Conservation (phyloP, 345 rosid species). For the Dovyalis caffra region DNA sequence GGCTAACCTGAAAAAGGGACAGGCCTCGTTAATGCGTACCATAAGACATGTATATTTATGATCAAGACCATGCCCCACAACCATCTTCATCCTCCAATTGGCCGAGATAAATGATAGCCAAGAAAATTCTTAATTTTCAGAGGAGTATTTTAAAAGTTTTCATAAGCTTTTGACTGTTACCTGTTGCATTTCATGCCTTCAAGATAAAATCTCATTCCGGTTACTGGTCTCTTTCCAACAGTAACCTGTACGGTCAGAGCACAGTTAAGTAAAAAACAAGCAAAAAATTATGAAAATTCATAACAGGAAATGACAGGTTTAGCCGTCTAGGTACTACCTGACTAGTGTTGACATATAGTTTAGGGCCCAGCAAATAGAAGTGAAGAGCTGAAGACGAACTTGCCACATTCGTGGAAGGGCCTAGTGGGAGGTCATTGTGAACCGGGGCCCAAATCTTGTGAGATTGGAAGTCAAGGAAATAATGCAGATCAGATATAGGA, state of each 20-base stretch:
- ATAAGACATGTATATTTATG: not conserved
- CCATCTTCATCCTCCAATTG: not conserved
- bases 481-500: constrained; percentile 59
- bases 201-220: constrained; percentile 79
- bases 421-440: constrained; percentile 84
- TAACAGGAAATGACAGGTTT: not conserved
- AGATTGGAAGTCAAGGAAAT: constrained; percentile 73
- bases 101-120: not conserved
- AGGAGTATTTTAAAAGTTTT: not conserved
- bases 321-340: constrained; percentile 38
- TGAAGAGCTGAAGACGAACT: constrained; percentile 59
- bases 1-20: constrained; percentile 48
- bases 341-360: constrained; percentile 72
- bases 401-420: constrained; percentile 64
- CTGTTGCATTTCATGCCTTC: constrained; percentile 94
- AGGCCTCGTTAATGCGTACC: not conserved
- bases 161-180: constrained; percentile 27
- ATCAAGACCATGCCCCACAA: not conserved
- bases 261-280: not conserved
- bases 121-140: not conserved
- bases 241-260: constrained; percentile 43
- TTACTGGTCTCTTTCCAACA: constrained; percentile 55
- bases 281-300: not conserved
- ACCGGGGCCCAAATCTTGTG: constrained; percentile 89
- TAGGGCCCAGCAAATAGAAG: constrained; percentile 77